These are phyloP conservation scores for Starmerella sirachaensis DNA, from an alignment of 805 yeast species.

Conservation along the genomic window DNA sequence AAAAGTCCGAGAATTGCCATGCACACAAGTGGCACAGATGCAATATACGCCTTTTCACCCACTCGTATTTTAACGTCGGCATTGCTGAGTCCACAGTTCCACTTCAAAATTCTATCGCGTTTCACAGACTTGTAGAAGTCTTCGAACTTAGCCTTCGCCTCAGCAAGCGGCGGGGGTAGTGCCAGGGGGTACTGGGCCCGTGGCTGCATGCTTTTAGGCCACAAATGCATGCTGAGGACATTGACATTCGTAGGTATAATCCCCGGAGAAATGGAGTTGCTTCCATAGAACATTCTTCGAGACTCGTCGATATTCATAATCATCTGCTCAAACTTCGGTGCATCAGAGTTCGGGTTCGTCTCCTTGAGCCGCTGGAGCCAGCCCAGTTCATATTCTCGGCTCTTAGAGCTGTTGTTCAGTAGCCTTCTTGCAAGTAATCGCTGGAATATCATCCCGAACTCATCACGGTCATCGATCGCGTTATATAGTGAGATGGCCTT, in stretches of 20 bases:
- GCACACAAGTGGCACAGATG: slow-evolving; percentile 69
- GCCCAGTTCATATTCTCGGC: slow-evolving; percentile 67
- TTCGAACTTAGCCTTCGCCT: slow-evolving; percentile 38
- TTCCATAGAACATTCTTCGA: slow-evolving; percentile 43
- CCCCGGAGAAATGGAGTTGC: slow-evolving; percentile 38
- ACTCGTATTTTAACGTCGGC: slow-evolving; percentile 66
- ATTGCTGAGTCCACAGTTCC: slow-evolving; percentile 79
- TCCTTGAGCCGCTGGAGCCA: slow-evolving; percentile 14
- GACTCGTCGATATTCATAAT: slow-evolving; percentile 83
- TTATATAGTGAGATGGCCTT: slow-evolving; percentile 78
- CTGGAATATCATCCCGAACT: slow-evolving; percentile 82
- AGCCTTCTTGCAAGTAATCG: slow-evolving; percentile 79
- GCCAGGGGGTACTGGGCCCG: slow-evolving; percentile 8
- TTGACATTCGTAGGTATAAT: slow-evolving; percentile 36
- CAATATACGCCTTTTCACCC: slow-evolving; percentile 58
- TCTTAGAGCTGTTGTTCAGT: slow-evolving; percentile 70
- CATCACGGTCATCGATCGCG: slow-evolving; percentile 83
- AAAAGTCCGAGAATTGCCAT: slow-evolving; percentile 70
- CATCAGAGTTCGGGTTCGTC: slow-evolving; percentile 5
- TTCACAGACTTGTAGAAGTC: slow-evolving; percentile 32
- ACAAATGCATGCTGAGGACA: slow-evolving; percentile 59
- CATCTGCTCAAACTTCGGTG: slow-evolving; percentile 71
- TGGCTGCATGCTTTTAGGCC: slow-evolving; percentile 41
- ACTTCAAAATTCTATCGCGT: slow-evolving; percentile 38
- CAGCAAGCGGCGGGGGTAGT: slow-evolving; percentile 35